These are phyloP conservation scores for Phytophthora sansomeana DNA, from an alignment of 352 stramenopile genomes.

Conservation along the genomic window DNA sequence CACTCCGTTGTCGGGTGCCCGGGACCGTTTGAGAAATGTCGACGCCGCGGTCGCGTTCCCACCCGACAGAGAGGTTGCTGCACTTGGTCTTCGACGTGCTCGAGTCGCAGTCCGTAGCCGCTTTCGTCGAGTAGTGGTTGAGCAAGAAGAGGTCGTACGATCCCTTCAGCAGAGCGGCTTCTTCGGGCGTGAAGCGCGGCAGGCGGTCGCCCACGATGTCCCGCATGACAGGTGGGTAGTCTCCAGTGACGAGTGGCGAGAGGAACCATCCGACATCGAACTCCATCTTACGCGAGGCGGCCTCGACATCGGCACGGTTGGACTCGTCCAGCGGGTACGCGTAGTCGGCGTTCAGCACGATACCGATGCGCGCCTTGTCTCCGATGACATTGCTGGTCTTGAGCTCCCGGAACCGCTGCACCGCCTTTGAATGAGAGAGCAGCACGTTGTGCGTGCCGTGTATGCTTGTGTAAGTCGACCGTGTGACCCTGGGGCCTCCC, in stretches of 20 bases:
- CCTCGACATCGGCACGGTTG: slow-evolving; percentile 52
- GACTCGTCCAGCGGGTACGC: slow-evolving; percentile 84
- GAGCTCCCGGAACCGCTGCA: slow-evolving; percentile 86
- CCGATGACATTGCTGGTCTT: slow-evolving; percentile 27
- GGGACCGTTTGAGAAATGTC: no score
- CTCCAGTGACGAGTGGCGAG: slow-evolving; percentile 89
- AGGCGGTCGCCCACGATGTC: no score
- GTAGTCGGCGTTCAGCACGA: no score
- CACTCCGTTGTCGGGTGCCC: no score
- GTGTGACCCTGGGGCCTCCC: slow-evolving; percentile 41
- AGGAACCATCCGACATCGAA: slow-evolving; percentile 94
- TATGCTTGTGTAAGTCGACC: slow-evolving; percentile 57
- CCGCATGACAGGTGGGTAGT: slow-evolving; percentile 94
- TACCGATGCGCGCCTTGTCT: slow-evolving; percentile 64
- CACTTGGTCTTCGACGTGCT: slow-evolving; percentile 39
- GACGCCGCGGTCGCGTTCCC: not conserved
- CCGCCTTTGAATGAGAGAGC: slow-evolving; percentile 90
- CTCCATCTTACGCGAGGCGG: slow-evolving; percentile 88
- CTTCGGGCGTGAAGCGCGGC: slow-evolving; percentile 91
- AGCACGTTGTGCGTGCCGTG: slow-evolving; percentile 89
- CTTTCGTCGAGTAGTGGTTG: slow-evolving; percentile 94
- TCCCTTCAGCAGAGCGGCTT: slow-evolving; percentile 75
- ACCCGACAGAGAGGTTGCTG: slow-evolving; percentile 29
- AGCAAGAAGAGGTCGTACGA: slow-evolving; percentile 95
- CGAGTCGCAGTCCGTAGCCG: slow-evolving; percentile 64